A percentile compares a stretch with the other conserved stretches of the same genome.
Conservation (phyloP, 768 basidiomycete genomes). For the Pleurotus tuber-regium region DNA sequence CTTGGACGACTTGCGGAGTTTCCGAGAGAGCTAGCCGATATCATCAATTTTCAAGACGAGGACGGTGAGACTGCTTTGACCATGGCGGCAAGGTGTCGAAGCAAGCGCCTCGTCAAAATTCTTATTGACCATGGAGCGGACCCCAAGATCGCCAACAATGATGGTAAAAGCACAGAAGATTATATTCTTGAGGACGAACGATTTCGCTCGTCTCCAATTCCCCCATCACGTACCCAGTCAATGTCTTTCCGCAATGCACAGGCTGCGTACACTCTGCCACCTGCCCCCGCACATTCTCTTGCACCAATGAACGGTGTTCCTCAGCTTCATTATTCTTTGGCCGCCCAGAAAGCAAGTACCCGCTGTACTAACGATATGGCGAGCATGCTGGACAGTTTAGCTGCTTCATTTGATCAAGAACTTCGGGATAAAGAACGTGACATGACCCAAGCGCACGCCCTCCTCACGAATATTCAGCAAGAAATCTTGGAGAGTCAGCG, state of each 20-base stretch:
- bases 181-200: constrained; percentile 99
- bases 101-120: constrained; percentile 92
- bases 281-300: constrained; percentile 39
- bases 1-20: constrained; percentile 85
- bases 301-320: constrained; percentile 58
- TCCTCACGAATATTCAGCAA: constrained; percentile 82
- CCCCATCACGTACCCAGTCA: constrained; percentile 59
- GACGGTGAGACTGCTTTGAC: constrained; percentile 98
- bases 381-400: constrained; percentile 83
- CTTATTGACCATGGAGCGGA: constrained; percentile 96
- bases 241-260: constrained; percentile 79
- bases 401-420: constrained; percentile 89
- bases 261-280: constrained; percentile 50
- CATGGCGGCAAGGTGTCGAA: constrained; percentile 92
- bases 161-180: constrained; percentile 96
- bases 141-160: constrained; percentile 90
- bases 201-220: constrained; percentile 87
- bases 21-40: constrained; percentile 93
- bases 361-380: constrained; percentile 84
- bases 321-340: constrained; percentile 80
- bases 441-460: constrained; percentile 82
- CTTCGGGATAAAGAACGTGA: constrained; percentile 90
- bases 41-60: constrained; percentile 99
- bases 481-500: constrained; percentile 88
- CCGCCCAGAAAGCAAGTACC: constrained; percentile 84